Base-by-base conservation (phyloP, 179 eudicot genomes). In the Amaranthus tricolor region DNA sequence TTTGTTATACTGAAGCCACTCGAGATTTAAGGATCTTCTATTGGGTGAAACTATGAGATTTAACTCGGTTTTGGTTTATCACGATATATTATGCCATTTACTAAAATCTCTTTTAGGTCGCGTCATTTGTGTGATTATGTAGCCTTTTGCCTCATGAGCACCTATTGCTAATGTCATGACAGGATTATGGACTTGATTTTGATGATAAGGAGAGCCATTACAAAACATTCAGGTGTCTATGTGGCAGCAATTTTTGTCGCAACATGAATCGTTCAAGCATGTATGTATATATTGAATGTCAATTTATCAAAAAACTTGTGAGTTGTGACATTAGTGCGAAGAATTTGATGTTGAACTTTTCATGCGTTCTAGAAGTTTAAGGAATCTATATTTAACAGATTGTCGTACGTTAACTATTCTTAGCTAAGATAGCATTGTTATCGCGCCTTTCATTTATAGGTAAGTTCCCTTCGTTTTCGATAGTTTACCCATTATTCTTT, bases 161-260 rank as follows among this genome's bases (percentile, higher is more conserved):
- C 47, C 62, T 57, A 9, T 70, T 45, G 49, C 9, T 78, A 62
- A 44, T 31, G 48, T 76, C 53, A 59, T 66, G 52, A 57, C 87
- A 90, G 96, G 96, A 89, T 75, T 89, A 89, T 82, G 92, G 96
- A 53, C 73, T 89, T 71, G 91, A 90, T 70, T 90, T 89, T 77
- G 96, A 89, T 74, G 96, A 90, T 71, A 71, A 54, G 60, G 92
- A 88, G 44, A 81, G 77, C 76, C 84, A 80, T 56, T 81, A 80
- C 57, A 82, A 86, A 80, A 80, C 90, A 66, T 90, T 90, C 79
- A 58, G 74, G 63, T 90, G 96, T 77, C 84, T 76, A 56, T 90
- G 96, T 59, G 89, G 91, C 71, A 87, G 96, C 85, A 77, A 78
- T 72, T 87, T 83, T 76, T 90, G 96, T 84, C 86, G 91, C 70